Conservation (phyloP, 495 filamentous ascomycete species). For the Tetracladium setigerum region DNA sequence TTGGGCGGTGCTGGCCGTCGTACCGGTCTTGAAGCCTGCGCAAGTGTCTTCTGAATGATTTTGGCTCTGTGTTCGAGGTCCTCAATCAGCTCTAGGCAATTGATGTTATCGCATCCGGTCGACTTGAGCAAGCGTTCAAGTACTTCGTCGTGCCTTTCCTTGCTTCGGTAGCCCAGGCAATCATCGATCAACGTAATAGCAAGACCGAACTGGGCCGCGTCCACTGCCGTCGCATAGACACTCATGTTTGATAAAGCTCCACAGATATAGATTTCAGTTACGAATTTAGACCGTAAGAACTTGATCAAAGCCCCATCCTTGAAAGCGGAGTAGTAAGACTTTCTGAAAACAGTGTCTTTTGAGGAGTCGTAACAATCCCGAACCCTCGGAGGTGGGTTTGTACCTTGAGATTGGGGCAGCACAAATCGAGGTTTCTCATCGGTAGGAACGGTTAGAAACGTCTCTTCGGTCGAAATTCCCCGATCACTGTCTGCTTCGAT, state of each 20-base stretch:
- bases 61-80: conserved; percentile 13
- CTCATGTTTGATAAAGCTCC: conserved; percentile 85
- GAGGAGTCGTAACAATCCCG: conserved; percentile 44
- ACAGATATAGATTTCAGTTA: conserved; percentile 89
- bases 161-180: conserved; percentile 76
- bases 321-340: conserved; percentile 86
- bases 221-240: conserved; percentile 86
- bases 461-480: conserved; percentile 37
- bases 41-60: background rate
- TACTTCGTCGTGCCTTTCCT: conserved; percentile 65
- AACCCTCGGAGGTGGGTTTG: conserved; percentile 57
- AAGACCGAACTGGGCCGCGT: conserved; percentile 82
- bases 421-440: conserved; percentile 47
- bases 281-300: conserved; percentile 63
- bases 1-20: background rate
- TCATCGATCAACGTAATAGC: conserved; percentile 80
- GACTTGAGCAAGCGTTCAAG: conserved; percentile 68
- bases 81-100: conserved; percentile 47
- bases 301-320: conserved; percentile 62
- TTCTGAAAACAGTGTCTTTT: conserved; percentile 64
- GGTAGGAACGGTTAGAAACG: conserved; percentile 47
- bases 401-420: conserved; percentile 51
- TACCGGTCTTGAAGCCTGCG: background rate
- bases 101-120: conserved; percentile 61
- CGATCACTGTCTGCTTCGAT: conserved; percentile 19